A percentile compares a stretch with the other conserved stretches of the same genome.
Conservation (phyloP, 129 eudicot genomes). For the Flaveria brownii region DNA sequence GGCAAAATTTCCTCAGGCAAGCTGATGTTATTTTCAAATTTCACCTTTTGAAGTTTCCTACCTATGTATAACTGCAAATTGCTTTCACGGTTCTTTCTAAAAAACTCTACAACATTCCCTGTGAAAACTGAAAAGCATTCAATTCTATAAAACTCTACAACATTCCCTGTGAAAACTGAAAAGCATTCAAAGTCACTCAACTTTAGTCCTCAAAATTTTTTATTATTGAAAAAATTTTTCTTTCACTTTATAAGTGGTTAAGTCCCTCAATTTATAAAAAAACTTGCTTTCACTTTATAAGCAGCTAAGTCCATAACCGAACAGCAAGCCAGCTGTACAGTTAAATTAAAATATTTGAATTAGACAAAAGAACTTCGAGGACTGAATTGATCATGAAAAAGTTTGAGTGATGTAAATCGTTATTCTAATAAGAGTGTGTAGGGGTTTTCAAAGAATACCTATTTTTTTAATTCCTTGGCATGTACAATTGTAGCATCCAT, state of each 20-base stretch:
- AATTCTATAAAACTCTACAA: too few relatives aligned
- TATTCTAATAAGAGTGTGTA: neutral
- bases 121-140: too few relatives aligned
- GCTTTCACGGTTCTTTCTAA: too few relatives aligned
- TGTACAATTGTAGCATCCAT: neutral
- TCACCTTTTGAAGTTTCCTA: slow-evolving; percentile 1
- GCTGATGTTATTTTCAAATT: slow-evolving; percentile 15
- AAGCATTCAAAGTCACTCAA: too few relatives aligned
- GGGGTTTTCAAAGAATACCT: neutral
- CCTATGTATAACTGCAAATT: neutral
- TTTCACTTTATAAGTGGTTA: neutral
- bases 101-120: too few relatives aligned
- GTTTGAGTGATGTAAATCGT: neutral
- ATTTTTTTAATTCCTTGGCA: neutral
- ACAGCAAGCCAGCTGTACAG: neutral
- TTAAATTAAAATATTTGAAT: neutral
- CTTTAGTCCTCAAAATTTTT: too few relatives aligned
- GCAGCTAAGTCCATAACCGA: neutral
- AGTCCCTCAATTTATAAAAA: neutral
- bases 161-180: too few relatives aligned
- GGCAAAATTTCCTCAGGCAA: slow-evolving; percentile 87
- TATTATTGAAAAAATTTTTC: neutral
- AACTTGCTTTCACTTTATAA: neutral
- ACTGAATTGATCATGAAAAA: slow-evolving; percentile 1
- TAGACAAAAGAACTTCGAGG: neutral